Conservation (phyloP, 2,329 filamentous ascomycete species). For the Sclerotiophoma versabilis region DNA sequence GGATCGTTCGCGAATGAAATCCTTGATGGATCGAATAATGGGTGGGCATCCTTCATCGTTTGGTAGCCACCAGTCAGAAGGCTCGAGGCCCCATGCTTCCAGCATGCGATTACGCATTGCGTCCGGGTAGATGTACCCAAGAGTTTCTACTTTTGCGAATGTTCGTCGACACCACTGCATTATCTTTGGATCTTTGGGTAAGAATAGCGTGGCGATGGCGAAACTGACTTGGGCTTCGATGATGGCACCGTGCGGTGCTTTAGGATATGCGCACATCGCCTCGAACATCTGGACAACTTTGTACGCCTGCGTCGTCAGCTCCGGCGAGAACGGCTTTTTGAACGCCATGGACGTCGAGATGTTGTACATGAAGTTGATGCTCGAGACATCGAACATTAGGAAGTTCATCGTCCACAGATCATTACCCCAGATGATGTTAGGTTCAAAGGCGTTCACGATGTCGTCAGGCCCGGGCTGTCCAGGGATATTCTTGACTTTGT, state of each 20-base stretch:
- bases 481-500: slow-evolving; percentile 70
- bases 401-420: slow-evolving; percentile 78
- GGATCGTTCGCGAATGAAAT: slow-evolving; percentile 80
- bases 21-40: slow-evolving; percentile 77
- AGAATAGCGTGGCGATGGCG: slow-evolving; percentile 76
- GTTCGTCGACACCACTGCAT: slow-evolving; percentile 81
- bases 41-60: slow-evolving; percentile 77
- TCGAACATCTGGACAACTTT: slow-evolving; percentile 81
- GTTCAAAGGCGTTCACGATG: slow-evolving; percentile 76
- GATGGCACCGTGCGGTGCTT: slow-evolving; percentile 72
- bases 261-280: slow-evolving; percentile 74
- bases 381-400: slow-evolving; percentile 77
- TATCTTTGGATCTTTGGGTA: slow-evolving; percentile 77
- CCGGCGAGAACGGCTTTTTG: slow-evolving; percentile 58
- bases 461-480: slow-evolving; percentile 65
- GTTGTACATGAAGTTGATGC: slow-evolving; percentile 80
- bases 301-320: slow-evolving; percentile 69
- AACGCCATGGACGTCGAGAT: slow-evolving; percentile 71
- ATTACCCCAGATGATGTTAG: slow-evolving; percentile 70
- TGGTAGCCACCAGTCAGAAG: slow-evolving; percentile 88
- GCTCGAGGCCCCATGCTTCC: slow-evolving; percentile 74
- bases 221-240: slow-evolving; percentile 78
- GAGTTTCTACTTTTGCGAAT: slow-evolving; percentile 77
- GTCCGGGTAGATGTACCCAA: slow-evolving; percentile 86
- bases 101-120: slow-evolving; percentile 78